Base-by-base conservation (phyloP, 1,139 yeast genomes). In the Sugiyamaella sp. region DNA sequence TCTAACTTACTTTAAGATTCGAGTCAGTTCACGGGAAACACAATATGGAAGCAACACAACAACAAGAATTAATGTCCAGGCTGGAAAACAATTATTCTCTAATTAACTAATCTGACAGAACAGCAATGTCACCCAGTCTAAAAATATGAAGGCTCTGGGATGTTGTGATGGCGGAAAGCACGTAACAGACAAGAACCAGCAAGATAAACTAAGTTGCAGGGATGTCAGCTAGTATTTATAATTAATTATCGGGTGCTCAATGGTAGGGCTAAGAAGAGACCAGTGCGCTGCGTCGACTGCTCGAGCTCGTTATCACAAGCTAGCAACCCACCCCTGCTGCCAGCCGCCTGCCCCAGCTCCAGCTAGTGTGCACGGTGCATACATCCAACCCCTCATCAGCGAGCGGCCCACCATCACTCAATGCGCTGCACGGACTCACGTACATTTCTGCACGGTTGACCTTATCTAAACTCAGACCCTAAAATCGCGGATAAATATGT, bases 161-260 rank as follows among this genome's bases (percentile, higher is more conserved):
- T 24, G 29, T 24, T 24, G 29, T 24, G 29, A 24, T 24, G 10
- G 29, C 9, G 14, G 14, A 29, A 29, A 29, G 14, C 35, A 12
- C 35, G 35, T 12, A 8, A 29, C 8, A 12, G 35, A 29, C 5
- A 24, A 10, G 14, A 41, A 43, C n/a, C 9, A 17, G 29, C 9
- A 29, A 43, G 16, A 14, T 17, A n/a, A 41, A 41, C 6, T 9
- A 12, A 35, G 4, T 29, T 27, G 32, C 46, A 4, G 25, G 37
- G 46, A 29, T 29, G 32, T 43, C 29, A 29, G 29, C 46, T 17
- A 29, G 12, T 43, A 43, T 43, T 43, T 43, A 43, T 43, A 43
- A 17, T 6, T 12, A 4, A 29, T 12, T 10, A 24, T 6, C 10
- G 29, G 29, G 10, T 5, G 29, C 29, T 24, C n/a, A n/a, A n/a